Evolutionary conservation across 2,329 filamentous ascomycete genomes (phyloP).

Genomic region (Fusarium vanettenii): DNA sequence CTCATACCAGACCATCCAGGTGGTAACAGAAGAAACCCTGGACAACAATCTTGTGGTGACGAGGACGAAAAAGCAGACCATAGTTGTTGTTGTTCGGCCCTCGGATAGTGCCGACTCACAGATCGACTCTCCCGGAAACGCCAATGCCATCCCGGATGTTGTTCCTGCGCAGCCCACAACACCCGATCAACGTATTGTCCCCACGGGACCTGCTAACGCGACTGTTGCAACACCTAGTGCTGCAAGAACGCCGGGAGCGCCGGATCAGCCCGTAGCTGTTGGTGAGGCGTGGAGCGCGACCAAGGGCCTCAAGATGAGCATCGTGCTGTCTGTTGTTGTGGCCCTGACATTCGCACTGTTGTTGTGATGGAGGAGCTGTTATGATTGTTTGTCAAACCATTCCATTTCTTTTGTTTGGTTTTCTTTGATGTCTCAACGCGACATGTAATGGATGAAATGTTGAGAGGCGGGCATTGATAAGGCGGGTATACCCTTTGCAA

Average conservation of each 20-base stretch:
- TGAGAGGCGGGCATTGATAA: background rate
- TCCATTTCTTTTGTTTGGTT: background rate
- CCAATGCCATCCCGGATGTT: background rate
- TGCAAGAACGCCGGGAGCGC: conserved; percentile 26
- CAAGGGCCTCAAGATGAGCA: conserved; percentile 17
- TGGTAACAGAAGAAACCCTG: conserved; percentile 17
- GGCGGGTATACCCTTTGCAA: conserved; percentile 14
- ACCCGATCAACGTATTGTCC: background rate
- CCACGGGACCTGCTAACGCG: background rate
- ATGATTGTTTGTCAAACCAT: background rate
- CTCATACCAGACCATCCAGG: conserved; percentile 28
- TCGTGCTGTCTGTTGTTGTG: conserved; percentile 17
- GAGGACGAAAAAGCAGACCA: conserved; percentile 21
- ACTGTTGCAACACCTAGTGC: background rate
- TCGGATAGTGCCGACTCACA: background rate
- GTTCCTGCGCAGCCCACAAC: background rate
- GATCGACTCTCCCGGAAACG: background rate
- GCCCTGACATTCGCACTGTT: conserved; percentile 20
- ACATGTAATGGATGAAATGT: background rate
- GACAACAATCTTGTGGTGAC: conserved; percentile 15
- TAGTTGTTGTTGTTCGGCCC: conserved; percentile 15
- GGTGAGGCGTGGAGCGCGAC: conserved; percentile 16
- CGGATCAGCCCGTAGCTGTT: conserved; percentile 6
- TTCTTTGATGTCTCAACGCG: background rate
- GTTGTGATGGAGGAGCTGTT: conserved; percentile 3